phyloP scores from a whole-genome alignment of 306 rosid genomes.

The Cercis canadensis region DNA sequence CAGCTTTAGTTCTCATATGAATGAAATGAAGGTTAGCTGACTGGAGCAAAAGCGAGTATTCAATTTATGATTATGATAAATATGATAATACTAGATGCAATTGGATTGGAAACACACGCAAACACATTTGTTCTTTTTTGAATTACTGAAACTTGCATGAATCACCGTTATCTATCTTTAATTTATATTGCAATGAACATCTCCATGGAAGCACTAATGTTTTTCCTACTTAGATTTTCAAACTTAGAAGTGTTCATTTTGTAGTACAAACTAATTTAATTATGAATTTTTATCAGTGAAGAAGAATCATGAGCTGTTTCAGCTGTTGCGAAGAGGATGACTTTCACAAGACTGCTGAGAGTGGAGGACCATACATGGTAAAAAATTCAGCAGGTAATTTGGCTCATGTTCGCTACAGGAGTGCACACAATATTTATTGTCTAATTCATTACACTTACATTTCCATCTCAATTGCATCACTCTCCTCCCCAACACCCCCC shows the following conservation, averaged over 20 bases:
- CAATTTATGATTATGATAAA: not conserved
- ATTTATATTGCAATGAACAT: constrained; percentile 6
- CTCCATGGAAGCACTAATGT: not conserved
- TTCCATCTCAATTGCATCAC: constrained; percentile 13
- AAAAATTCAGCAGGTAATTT: constrained; percentile 69
- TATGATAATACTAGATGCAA: not conserved
- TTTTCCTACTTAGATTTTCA: constrained; percentile 7
- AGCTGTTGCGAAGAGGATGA: constrained; percentile 77
- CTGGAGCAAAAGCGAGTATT: constrained; percentile 16
- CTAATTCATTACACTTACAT: constrained; percentile 10
- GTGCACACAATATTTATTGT: not conserved
- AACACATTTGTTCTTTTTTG: constrained; percentile 15
- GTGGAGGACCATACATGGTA: constrained; percentile 59
- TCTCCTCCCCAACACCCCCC: too few relatives aligned
- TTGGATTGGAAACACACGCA: constrained; percentile 4
- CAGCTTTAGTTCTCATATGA: constrained; percentile 16
- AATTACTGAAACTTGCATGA: constrained; percentile 8
- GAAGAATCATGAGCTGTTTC: constrained; percentile 79
- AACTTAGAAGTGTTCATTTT: not conserved
- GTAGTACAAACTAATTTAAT: constrained; percentile 26
- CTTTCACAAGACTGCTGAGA: constrained; percentile 56
- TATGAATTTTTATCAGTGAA: constrained; percentile 26
- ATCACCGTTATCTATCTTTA: too few relatives aligned
- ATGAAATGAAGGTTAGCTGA: constrained; percentile 29
- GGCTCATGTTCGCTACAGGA: constrained; percentile 11